These are phyloP conservation scores for Phytophthora vignae DNA, from an alignment of 352 stramenopile genomes.

Conservation along the genomic window DNA sequence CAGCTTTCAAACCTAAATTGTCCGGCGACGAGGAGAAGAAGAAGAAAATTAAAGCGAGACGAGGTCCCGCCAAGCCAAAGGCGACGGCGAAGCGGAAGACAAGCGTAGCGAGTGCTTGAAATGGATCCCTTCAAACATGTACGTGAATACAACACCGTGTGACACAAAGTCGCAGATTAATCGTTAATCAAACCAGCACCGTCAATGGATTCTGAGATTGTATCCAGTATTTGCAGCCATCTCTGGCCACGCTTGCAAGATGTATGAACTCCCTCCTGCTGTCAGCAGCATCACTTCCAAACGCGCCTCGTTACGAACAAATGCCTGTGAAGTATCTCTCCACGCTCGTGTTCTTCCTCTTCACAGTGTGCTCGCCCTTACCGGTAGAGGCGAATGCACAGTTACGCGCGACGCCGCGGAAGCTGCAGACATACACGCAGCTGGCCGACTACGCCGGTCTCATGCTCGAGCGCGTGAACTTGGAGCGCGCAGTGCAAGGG, in stretches of 20 bases:
- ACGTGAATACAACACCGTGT: conserved; percentile 1
- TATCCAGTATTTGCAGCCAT: conserved; percentile 37
- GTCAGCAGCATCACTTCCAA: conserved; percentile 10
- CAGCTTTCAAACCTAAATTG: conserved; percentile 44
- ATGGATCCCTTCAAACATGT: not conserved
- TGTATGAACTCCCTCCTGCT: not conserved
- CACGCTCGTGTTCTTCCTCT: conserved; percentile 10
- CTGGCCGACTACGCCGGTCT: conserved; percentile 24
- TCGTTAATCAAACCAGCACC: conserved; percentile 15
- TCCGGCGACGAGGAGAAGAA: conserved; percentile 21
- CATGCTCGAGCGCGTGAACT: conserved; percentile 63
- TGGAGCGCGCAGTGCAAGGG: conserved; percentile 43
- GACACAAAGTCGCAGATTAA: conserved; percentile 20
- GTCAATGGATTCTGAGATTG: conserved; percentile 24
- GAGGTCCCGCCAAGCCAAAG: conserved; percentile 21
- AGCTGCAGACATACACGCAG: conserved; percentile 34
- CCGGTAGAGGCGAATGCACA: not conserved
- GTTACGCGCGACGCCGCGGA: conserved; percentile 11
- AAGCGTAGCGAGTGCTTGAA: conserved; percentile 1
- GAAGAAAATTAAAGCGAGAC: conserved; percentile 34
- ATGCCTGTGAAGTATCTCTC: conserved; percentile 9
- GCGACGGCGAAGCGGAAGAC: conserved; percentile 16
- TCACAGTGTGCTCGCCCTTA: not conserved
- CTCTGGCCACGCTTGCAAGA: not conserved
- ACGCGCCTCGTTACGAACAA: conserved; percentile 4